A percentile compares a stretch with the other conserved stretches of the same genome.
These are phyloP conservation scores for Barbarea vulgaris DNA, from an alignment of 345 rosid species.

Conservation along the genomic window DNA sequence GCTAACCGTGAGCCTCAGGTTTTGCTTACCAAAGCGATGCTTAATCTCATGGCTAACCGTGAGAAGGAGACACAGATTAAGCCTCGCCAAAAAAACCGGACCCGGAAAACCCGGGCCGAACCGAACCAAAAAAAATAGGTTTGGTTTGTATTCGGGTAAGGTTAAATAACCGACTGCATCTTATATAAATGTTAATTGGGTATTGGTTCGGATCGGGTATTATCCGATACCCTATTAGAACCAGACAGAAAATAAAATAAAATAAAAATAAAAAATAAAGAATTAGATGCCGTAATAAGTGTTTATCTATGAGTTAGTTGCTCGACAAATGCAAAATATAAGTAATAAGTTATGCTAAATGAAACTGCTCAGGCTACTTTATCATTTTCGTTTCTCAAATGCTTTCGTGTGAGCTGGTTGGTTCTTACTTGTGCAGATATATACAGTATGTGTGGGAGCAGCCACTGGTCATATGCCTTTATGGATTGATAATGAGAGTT, in stretches of 20 bases:
- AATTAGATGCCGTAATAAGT: too few relatives aligned
- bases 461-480: conserved; percentile 71
- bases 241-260: too few relatives aligned
- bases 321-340: background rate
- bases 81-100: too few relatives aligned
- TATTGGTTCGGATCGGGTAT: too few relatives aligned
- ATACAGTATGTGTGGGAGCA: conserved; percentile 70
- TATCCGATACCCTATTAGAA: too few relatives aligned
- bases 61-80: conserved; percentile 73
- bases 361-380: background rate
- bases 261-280: too few relatives aligned
- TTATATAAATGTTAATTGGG: too few relatives aligned
- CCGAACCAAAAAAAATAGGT: too few relatives aligned
- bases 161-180: too few relatives aligned
- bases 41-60: conserved; percentile 66
- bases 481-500: background rate
- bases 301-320: too few relatives aligned
- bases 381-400: background rate
- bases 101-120: too few relatives aligned
- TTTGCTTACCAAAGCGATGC: conserved; percentile 69
- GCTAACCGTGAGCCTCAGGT: conserved; percentile 71
- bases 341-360: background rate
- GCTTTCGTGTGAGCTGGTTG: conserved; percentile 5
- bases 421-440: conserved; percentile 52
- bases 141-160: too few relatives aligned